Evolutionary conservation across 1,284 basidiomycete species (phyloP), one percentile per base, ranked within the genome.

Genomic region (Macrocystidia cucumis): DNA sequence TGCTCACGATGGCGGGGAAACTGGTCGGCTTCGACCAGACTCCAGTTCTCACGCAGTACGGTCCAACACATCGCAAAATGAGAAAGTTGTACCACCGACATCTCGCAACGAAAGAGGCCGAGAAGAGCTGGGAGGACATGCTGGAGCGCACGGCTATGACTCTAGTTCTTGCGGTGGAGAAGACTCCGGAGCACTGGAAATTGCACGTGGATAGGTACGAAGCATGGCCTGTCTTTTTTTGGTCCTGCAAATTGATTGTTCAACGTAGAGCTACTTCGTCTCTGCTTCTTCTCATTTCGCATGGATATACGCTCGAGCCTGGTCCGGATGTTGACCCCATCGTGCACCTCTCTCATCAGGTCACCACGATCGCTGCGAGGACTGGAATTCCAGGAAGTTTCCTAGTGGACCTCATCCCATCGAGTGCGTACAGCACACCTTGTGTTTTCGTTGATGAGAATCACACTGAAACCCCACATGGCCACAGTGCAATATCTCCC

Each of bases 21-120:
- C 48, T 62, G 19, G 49, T 55, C 5, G 59, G 60, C 1, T 63
- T 55, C 54, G 55, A 56, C 28, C 51, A 59, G 24, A 50, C 48
- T 0, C 48, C 60, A 17, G 50, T 47, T 19, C 45, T 59, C 11
- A 2, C 56, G 14, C 52, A 45, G n/a, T 73, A 73, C 45, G 69
- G 69, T 29, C 57, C 63, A 21, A 56, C 55, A 17, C 62, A 72
- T 47, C 64, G 71, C 19, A 63, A 72, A n/a, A n/a, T n/a, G n/a
- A n/a, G n/a, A n/a, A n/a, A n/a, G n/a, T n/a, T n/a, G n/a, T n/a
- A n/a, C n/a, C n/a, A n/a, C n/a, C n/a, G n/a, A n/a, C n/a, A n/a
- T n/a, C n/a, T n/a, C n/a, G n/a, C n/a, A n/a, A n/a, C n/a, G n/a
- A n/a, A n/a, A n/a, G n/a, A n/a, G n/a, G n/a, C n/a, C n/a, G n/a